Base-by-base conservation (phyloP, 306 rosid species). In the Glycine latifolia region DNA sequence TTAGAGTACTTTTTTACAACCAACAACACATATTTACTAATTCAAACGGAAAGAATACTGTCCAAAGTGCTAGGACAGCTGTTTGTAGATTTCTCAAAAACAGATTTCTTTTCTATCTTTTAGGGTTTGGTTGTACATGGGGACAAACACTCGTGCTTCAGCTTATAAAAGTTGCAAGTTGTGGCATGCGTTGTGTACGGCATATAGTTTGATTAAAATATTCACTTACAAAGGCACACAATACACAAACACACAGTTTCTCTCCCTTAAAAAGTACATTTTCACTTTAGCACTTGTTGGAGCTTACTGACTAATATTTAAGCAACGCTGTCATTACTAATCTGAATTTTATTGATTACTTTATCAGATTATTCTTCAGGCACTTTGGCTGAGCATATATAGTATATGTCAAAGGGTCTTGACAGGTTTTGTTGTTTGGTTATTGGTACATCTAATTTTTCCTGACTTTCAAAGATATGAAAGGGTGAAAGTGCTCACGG, bases 311-410 rank as follows among this genome's bases (percentile, higher is more conserved):
- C 31, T 26, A 26, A 26, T 26, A 26, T 43, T 52, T 31, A 49
- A 69, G 68, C 70, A 66, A 53, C 56, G 16, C 41, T 58, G 39
- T 59, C 12, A 8, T 20, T 55, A 47, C 56, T 8, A 7, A 50
- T 15, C 48, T 75, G 79, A 76, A 76, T 43, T 43, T 71, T 49
- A 43, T 37, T 71, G 3, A 15, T 56, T 65, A 33, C 79, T 83
- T 52, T 61, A 37, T 31, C 35, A 83, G 86, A 83, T 77, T 83
- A 26, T 26, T 83, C 70, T 60, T 41, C 52, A 60, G 17, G 50
- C 73, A 58, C 73, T 15, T 35, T 15, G 76, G 46, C 56, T 75
- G 67, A 26, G 31, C 31, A 26, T 26, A 26, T 26, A 26, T 26
- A 26, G 31, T 26, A 26, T 67, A 37, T 37, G 77, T 56, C 69